A percentile compares a stretch with the other conserved stretches of the same genome.
Evolutionary conservation across 805 yeast genomes (phyloP).

Genomic region (Lachancea kluyveri): DNA sequence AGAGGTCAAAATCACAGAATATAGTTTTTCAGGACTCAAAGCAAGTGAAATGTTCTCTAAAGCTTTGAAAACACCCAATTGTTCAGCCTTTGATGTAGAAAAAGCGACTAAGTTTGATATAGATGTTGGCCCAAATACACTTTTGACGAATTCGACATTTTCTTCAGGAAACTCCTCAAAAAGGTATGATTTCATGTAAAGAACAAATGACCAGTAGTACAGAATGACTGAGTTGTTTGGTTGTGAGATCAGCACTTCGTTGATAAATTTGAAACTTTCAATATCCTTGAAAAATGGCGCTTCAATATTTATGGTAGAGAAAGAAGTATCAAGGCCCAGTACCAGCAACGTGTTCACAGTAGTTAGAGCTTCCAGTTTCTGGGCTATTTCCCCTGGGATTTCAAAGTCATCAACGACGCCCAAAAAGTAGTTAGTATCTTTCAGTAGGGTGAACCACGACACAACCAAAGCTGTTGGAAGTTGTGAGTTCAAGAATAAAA

Average conservation of each 20-base stretch:
- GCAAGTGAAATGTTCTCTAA: constrained; percentile 37
- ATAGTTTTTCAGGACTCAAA: constrained; percentile 44
- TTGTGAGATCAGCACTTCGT: constrained; percentile 33
- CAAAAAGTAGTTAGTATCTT: constrained; percentile 27
- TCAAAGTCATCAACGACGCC: constrained; percentile 2
- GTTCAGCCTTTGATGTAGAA: constrained; percentile 36
- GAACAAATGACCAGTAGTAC: constrained; percentile 62
- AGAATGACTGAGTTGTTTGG: constrained; percentile 43
- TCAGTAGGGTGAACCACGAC: constrained; percentile 54
- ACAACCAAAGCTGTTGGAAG: constrained; percentile 30
- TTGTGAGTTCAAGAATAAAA: constrained; percentile 35
- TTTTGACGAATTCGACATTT: constrained; percentile 11
- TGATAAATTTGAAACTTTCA: constrained; percentile 34
- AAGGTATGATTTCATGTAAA: constrained; percentile 45
- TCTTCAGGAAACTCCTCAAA: constrained; percentile 35
- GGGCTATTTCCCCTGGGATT: constrained; percentile 13
- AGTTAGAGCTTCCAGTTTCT: constrained; percentile 38
- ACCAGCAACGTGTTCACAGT: constrained; percentile 46
- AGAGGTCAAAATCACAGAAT: constrained; percentile 38
- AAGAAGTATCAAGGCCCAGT: constrained; percentile 50
- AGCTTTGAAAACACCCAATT: constrained; percentile 40
- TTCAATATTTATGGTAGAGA: constrained; percentile 35
- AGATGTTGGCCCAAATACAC: constrained; percentile 11
- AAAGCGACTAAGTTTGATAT: constrained; percentile 13
- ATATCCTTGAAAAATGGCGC: constrained; percentile 38